Percentiles rank a stretch among this genome's conserved stretches.
Evolutionary conservation across 352 stramenopile species (phyloP).

Genomic region (Globisporangium uncinulatum): DNA sequence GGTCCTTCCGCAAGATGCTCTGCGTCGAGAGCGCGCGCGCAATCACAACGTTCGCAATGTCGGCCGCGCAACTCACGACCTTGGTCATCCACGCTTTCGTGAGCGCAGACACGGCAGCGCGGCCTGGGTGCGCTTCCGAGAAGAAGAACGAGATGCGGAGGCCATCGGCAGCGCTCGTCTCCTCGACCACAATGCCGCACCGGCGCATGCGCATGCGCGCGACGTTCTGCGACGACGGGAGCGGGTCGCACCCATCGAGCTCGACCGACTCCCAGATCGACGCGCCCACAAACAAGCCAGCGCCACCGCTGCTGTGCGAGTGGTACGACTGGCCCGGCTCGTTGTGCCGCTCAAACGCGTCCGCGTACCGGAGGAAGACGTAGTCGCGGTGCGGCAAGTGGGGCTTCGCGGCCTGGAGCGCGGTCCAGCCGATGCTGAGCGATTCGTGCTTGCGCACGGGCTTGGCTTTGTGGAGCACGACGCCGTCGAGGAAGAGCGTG

Average conservation of each 20-base stretch:
- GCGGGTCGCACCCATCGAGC: constrained; percentile 64
- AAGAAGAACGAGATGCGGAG: constrained; percentile 71
- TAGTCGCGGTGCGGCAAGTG: constrained; percentile 85
- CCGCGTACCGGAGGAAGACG: constrained; percentile 77
- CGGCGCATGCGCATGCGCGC: constrained; percentile 74
- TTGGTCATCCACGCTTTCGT: constrained; percentile 84
- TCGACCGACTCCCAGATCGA: constrained; percentile 86
- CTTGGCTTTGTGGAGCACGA: constrained; percentile 61
- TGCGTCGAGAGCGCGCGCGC: constrained; percentile 56
- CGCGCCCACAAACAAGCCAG: constrained; percentile 63
- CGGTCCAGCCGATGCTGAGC: constrained; percentile 79
- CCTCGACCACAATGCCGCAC: constrained; percentile 77
- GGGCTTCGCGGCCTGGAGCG: constrained; percentile 72
- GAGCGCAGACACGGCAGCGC: constrained; percentile 60
- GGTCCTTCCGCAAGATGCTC: constrained; percentile 61
- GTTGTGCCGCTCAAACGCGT: constrained; percentile 69
- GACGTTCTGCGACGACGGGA: constrained; percentile 73
- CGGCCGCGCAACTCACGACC: constrained; percentile 59
- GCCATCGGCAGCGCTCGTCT: constrained; percentile 44
- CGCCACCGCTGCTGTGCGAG: constrained; percentile 26
- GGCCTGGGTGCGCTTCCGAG: constrained; percentile 67
- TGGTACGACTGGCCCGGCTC: constrained; percentile 56
- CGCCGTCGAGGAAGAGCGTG: constrained; percentile 75
- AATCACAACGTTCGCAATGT: constrained; percentile 65
- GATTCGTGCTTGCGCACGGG: constrained; percentile 59